Percentiles rank a stretch among this genome's conserved stretches.
Conservation (phyloP, 2,329 filamentous ascomycete genomes). For the Penicillium sp. region DNA sequence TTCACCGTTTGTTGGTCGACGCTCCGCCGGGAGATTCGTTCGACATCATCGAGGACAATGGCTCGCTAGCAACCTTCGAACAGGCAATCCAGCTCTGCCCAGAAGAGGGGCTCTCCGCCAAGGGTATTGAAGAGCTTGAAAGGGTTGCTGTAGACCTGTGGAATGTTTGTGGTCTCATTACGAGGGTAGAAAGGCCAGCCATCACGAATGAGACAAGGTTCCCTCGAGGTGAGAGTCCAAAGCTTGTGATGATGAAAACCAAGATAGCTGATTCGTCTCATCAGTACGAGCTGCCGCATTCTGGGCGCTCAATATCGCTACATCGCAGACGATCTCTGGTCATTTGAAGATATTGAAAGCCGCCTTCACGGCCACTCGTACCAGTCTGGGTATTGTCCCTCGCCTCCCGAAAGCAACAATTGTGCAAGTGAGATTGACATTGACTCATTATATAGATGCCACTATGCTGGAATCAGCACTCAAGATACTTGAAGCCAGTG, state of each 20-base stretch:
- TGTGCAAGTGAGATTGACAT: neutral
- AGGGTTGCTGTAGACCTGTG: neutral
- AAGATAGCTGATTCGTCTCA: neutral
- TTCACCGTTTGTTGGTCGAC: neutral
- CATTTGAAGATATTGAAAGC: slow-evolving; percentile 48
- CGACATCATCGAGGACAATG: neutral
- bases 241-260: neutral
- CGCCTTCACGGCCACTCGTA: neutral
- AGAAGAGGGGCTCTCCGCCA: neutral
- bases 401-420: neutral
- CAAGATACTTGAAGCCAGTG: neutral
- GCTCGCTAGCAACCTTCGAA: neutral
- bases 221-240: neutral
- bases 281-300: slow-evolving; percentile 58
- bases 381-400: neutral
- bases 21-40: neutral
- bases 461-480: neutral
- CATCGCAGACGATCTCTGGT: slow-evolving; percentile 19
- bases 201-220: neutral
- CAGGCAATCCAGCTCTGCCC: neutral
- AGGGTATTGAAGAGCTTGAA: neutral
- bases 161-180: neutral
- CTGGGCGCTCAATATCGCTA: slow-evolving; percentile 62
- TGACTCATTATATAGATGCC: neutral
- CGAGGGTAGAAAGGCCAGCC: neutral